Evolutionary conservation across 306 rosid genomes (phyloP).

Genomic region (Prunus padus): DNA sequence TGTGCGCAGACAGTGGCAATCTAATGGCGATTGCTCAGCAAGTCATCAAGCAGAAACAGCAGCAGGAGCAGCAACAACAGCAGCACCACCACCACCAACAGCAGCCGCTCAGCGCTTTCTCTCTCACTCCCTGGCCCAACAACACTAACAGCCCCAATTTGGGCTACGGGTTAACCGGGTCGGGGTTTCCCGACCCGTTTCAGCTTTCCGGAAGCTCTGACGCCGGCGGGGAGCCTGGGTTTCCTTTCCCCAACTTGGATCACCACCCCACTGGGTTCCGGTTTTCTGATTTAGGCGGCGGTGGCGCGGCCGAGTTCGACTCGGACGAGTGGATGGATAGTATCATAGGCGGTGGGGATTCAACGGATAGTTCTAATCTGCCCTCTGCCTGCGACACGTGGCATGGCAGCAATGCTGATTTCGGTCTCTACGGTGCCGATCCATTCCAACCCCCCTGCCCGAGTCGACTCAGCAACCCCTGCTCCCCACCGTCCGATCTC

Average conservation of each 20-base stretch:
- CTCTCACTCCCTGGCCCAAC: slow-evolving; percentile 69
- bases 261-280: slow-evolving; percentile 60
- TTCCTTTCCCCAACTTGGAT: slow-evolving; percentile 64
- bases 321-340: slow-evolving; percentile 98
- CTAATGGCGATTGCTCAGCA: slow-evolving; percentile 99
- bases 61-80: slow-evolving; percentile 73
- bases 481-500: slow-evolving; percentile 64
- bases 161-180: slow-evolving; percentile 50
- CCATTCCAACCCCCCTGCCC: slow-evolving; percentile 49
- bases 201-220: slow-evolving; percentile 60
- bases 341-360: slow-evolving; percentile 69
- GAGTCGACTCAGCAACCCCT: slow-evolving; percentile 50
- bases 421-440: slow-evolving; percentile 50
- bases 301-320: slow-evolving; percentile 64
- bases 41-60: slow-evolving; percentile 88
- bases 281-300: slow-evolving; percentile 57
- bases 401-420: slow-evolving; percentile 50
- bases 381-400: slow-evolving; percentile 65
- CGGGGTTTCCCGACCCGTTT: slow-evolving; percentile 67
- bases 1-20: slow-evolving; percentile 94
- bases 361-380: slow-evolving; percentile 69
- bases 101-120: slow-evolving; percentile 42
- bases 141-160: slow-evolving; percentile 29
- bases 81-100: slow-evolving; percentile 39
- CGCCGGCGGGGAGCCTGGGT: slow-evolving; percentile 42